Evolutionary conservation across 768 basidiomycete species (phyloP), one percentile per base, ranked within the genome.

Genomic region (Agaricus bisporus): DNA sequence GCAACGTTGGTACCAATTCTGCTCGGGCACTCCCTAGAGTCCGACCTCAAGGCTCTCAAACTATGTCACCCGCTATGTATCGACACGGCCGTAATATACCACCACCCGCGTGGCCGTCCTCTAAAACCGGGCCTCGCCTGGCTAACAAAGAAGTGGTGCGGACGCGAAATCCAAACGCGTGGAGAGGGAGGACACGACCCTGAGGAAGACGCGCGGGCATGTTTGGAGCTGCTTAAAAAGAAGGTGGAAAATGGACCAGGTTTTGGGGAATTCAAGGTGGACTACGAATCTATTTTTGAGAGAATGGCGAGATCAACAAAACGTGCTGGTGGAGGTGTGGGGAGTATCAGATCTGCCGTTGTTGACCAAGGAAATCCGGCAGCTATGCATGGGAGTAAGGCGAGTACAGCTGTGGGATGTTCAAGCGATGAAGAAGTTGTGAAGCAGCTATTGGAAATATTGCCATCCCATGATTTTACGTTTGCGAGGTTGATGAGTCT

Each of bases 41-140:
- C 90, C 14, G 95, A 99, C 63, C 79, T 99, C 29, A 82, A 81
- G 59, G 91, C 92, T 0, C 80, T 99, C 56, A 91, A 89, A 59
- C 78, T 95, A 35, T 81, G 83, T 58, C 94, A 98, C 62, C 83
- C 93, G 0, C 72, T 79, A 48, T 92, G 92, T 63, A 89, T 98
- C 62, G 95, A 99, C 64, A 98, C 95, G 1, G 89, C 93, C 0
- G 64, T 99, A 4, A 66, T 87, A 9, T 99, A 85, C 70, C 88
- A 94, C 64, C 95, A 99, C 69, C 92, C 95, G 0, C 85, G 92
- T 17, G 94, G 95, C 1, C 81, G 91, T 38, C 94, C 95, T 0
- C 81, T 92, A 57, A 98, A 98, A 70, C 92, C 95, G 0, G 92
- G 91, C 1, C 78, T 99, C 6, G 94, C 94, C n/a, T 98, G 93